Evolutionary conservation across 2,329 filamentous ascomycete genomes (phyloP).

Genomic region (Paraconiothyrium sp.): DNA sequence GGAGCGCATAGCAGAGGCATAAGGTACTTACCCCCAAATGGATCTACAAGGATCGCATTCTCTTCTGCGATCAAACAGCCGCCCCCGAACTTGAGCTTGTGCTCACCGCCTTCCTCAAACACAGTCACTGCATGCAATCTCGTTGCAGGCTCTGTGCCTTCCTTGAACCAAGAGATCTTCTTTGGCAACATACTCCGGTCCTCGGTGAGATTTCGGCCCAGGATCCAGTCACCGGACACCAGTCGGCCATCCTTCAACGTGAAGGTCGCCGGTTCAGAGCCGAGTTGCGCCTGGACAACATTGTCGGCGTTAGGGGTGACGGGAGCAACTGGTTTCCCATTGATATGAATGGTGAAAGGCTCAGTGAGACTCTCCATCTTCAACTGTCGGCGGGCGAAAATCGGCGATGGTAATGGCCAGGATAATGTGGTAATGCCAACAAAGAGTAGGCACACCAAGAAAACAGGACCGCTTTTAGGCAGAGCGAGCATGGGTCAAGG

Average conservation of each 20-base stretch:
- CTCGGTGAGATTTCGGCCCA: constrained; percentile 32
- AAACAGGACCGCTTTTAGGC: background rate
- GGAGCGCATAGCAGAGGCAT: background rate
- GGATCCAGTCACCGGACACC: constrained; percentile 29
- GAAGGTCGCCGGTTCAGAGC: constrained; percentile 33
- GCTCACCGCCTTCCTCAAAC: constrained; percentile 27
- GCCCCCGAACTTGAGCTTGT: constrained; percentile 29
- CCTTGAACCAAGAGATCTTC: constrained; percentile 37
- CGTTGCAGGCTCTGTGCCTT: constrained; percentile 16
- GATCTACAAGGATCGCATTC: constrained; percentile 28
- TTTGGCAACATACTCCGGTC: constrained; percentile 38
- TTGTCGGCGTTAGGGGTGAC: constrained; percentile 20
- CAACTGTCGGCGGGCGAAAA: constrained; percentile 9
- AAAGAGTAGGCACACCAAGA: constrained; percentile 6
- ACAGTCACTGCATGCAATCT: constrained; percentile 27
- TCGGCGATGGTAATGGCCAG: constrained; percentile 4
- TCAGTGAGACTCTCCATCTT: constrained; percentile 34
- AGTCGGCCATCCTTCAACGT: constrained; percentile 33
- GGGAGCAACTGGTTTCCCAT: constrained; percentile 31
- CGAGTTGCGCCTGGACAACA: constrained; percentile 29
- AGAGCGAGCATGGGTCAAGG: constrained; percentile 6
- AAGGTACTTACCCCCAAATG: constrained; percentile 26
- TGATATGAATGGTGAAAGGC: constrained; percentile 37
- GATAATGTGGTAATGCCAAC: background rate
- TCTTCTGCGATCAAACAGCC: constrained; percentile 27